Evolutionary conservation across 1,284 basidiomycete genomes (phyloP).

Genomic region (Amylostereum chailletii): DNA sequence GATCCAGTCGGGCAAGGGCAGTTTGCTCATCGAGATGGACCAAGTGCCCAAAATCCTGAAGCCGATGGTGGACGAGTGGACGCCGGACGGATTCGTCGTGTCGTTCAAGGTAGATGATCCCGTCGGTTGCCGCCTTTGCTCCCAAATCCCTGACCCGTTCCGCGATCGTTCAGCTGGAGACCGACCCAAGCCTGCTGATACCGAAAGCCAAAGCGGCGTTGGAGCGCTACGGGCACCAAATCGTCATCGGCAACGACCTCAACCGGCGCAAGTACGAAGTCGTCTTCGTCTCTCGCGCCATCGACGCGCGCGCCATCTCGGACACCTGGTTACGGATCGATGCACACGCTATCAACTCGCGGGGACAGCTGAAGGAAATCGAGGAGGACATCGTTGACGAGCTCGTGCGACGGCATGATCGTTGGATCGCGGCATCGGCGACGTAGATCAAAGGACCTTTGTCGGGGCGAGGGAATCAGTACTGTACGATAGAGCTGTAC

Average conservation of each 20-base stretch:
- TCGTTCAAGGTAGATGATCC: slow-evolving; percentile 79
- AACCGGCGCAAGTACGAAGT: slow-evolving; percentile 87
- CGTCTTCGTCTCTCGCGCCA: slow-evolving; percentile 60
- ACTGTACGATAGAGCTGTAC: not conserved
- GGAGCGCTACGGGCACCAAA: slow-evolving; percentile 92
- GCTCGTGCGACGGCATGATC: slow-evolving; percentile 64
- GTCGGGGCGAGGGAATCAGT: not conserved
- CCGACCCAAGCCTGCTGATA: slow-evolving; percentile 74
- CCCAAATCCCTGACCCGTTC: slow-evolving; percentile 2
- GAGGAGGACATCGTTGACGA: slow-evolving; percentile 86
- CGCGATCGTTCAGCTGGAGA: slow-evolving; percentile 71
- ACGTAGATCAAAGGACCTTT: too few relatives aligned
- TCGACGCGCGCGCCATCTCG: slow-evolving; percentile 24
- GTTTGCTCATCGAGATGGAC: slow-evolving; percentile 93
- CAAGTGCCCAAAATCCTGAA: slow-evolving; percentile 96
- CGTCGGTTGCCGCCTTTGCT: not conserved
- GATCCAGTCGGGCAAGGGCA: slow-evolving; percentile 94
- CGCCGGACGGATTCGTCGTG: slow-evolving; percentile 84
- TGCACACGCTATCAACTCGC: slow-evolving; percentile 18
- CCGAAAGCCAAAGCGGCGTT: slow-evolving; percentile 88
- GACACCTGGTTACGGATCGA: slow-evolving; percentile 75
- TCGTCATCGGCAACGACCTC: slow-evolving; percentile 94
- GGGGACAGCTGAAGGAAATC: slow-evolving; percentile 63
- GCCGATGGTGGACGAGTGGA: slow-evolving; percentile 92
- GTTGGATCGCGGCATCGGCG: slow-evolving; percentile 42